These are phyloP conservation scores for Aspergillus tubingensis DNA, from an alignment of 2,329 filamentous ascomycete genomes.

Conservation along the genomic window DNA sequence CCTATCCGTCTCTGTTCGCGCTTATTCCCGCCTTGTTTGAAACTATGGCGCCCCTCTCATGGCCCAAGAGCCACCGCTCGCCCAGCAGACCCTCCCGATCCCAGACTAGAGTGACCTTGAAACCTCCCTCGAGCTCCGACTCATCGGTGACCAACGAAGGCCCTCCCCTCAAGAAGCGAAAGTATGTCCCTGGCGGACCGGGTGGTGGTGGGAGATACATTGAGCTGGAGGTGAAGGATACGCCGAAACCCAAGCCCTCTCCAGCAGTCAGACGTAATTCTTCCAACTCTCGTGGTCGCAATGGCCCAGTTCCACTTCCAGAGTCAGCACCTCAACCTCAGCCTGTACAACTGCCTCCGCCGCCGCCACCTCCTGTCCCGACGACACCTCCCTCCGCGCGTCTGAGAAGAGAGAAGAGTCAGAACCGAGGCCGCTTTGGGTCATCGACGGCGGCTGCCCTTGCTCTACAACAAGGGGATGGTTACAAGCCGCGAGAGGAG, in stretches of 20 bases:
- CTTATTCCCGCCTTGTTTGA: not conserved
- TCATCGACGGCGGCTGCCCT: conserved; percentile 83
- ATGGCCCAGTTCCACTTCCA: conserved; percentile 41
- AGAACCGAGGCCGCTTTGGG: conserved; percentile 69
- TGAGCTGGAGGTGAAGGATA: conserved; percentile 68
- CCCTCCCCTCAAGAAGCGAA: conserved; percentile 68
- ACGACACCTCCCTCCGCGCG: conserved; percentile 43
- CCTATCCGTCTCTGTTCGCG: not conserved
- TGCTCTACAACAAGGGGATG: conserved; percentile 86
- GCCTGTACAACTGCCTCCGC: conserved; percentile 25
- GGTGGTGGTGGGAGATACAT: conserved; percentile 84
- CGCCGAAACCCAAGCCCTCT: conserved; percentile 29
- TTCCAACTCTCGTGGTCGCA: conserved; percentile 53
- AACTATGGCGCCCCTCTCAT: conserved; percentile 36
- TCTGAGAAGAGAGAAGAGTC: conserved; percentile 45
- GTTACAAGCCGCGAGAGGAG: conserved; percentile 96
- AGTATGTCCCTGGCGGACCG: conserved; percentile 83
- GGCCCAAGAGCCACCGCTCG: conserved; percentile 28
- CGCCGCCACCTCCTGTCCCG: conserved; percentile 34
- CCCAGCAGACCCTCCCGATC: conserved; percentile 31
- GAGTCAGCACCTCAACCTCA: conserved; percentile 11
- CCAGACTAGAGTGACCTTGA: conserved; percentile 35
- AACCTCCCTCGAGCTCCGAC: conserved; percentile 32
- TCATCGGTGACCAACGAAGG: conserved; percentile 46
- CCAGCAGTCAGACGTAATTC: conserved; percentile 42